Evolutionary conservation across 352 stramenopile species (phyloP).

Genomic region (Globisporangium megalacanthum): DNA sequence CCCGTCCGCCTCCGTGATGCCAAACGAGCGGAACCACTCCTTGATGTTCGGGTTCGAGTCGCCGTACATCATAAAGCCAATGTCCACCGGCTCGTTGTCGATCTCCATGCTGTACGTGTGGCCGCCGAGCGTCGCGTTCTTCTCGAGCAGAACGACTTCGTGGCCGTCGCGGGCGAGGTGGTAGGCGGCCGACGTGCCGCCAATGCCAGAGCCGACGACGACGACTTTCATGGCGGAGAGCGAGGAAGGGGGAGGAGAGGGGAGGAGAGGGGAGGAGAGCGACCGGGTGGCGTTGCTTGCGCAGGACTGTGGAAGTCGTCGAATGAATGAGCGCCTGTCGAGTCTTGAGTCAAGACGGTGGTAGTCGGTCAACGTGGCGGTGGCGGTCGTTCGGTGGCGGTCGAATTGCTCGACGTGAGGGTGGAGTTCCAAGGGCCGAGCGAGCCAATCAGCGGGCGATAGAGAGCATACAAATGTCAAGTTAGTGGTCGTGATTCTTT

Average conservation of each 20-base stretch:
- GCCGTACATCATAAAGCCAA: constrained; percentile 89
- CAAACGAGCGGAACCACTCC: constrained; percentile 84
- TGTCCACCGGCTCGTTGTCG: constrained; percentile 77
- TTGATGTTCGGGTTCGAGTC: constrained; percentile 91
- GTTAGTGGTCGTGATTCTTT: no score
- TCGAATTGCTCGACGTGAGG: neutral
- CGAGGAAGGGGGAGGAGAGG: neutral
- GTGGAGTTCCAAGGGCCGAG: no score
- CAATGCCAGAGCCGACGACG: constrained; percentile 79
- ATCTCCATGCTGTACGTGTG: constrained; percentile 88
- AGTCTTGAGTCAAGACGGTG: neutral
- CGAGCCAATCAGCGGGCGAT: constrained; percentile 1
- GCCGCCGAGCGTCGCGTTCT: constrained; percentile 72
- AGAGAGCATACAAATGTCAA: neutral
- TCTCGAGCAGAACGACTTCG: constrained; percentile 77
- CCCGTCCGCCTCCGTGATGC: constrained; percentile 77
- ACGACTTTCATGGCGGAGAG: constrained; percentile 69
- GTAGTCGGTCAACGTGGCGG: neutral
- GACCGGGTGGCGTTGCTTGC: constrained; percentile 9
- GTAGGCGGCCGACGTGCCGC: constrained; percentile 78
- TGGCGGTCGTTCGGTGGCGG: no score
- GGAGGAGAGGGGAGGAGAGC: neutral
- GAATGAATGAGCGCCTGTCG: constrained; percentile 3
- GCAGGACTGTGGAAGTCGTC: constrained; percentile 6
- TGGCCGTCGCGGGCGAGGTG: constrained; percentile 81